Evolutionary conservation across 73 alveolate species (phyloP).

Genomic region (Tetrahymena borealis): DNA sequence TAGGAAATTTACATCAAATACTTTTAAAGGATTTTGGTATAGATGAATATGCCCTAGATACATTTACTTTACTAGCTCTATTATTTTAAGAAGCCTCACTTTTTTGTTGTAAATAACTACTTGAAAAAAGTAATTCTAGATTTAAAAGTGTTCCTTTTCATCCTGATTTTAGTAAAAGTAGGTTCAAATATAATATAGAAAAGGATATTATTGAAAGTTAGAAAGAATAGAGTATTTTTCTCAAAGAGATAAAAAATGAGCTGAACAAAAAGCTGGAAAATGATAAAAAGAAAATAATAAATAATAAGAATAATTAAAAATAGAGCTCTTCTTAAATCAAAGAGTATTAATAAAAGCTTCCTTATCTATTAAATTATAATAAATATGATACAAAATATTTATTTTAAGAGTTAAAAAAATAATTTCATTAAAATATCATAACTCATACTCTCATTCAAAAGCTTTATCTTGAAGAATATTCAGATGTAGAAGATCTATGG

Average conservation of each 20-base stretch:
- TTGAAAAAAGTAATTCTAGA: not conserved
- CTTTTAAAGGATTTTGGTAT: not conserved
- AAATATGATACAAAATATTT: no score
- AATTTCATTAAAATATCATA: not conserved
- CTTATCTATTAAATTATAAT: no score
- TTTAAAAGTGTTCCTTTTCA: not conserved
- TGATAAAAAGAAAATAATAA: not conserved
- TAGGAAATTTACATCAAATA: not conserved
- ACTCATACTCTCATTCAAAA: not conserved
- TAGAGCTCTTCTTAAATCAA: no score
- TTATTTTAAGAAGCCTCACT: not conserved
- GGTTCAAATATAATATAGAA: not conserved
- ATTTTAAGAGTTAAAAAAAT: not conserved
- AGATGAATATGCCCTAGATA: not conserved
- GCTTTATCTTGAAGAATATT: not conserved
- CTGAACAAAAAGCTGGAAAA: not conserved
- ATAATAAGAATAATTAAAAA: not conserved
- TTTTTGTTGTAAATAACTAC: not conserved
- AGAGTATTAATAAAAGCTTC: no score
- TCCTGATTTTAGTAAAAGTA: not conserved
- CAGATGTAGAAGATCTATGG: not conserved
- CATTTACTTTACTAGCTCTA: not conserved
- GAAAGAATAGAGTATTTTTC: not conserved
- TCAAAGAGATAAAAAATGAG: not conserved
- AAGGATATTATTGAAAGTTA: not conserved